Evolutionary conservation across 306 rosid species (phyloP).

Genomic region (Lotus japonicus): DNA sequence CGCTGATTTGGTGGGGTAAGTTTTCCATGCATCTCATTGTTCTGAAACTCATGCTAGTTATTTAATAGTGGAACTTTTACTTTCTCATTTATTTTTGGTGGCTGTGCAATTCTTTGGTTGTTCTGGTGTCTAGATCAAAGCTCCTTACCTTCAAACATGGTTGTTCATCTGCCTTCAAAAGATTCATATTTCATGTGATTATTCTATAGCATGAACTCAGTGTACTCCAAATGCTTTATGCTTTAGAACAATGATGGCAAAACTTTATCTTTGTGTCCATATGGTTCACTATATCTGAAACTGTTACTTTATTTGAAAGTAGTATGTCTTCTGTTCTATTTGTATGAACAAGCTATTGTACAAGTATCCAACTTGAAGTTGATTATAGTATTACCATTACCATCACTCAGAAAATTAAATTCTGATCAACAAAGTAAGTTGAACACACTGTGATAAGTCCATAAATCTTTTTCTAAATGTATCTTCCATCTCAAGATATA

Average conservation of each 20-base stretch:
- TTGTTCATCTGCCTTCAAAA: neutral
- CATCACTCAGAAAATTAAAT: neutral
- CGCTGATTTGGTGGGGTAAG: constrained; percentile 96
- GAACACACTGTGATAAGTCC: neutral
- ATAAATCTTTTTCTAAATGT: neutral
- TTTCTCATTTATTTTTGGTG: neutral
- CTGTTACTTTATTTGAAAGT: neutral
- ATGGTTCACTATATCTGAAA: neutral
- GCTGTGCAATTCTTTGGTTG: neutral
- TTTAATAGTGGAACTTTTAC: neutral
- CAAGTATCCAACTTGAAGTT: constrained; percentile 2
- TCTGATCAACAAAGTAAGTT: neutral
- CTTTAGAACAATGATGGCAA: neutral
- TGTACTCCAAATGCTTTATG: neutral
- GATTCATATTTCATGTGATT: neutral
- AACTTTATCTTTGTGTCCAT: neutral
- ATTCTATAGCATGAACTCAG: neutral
- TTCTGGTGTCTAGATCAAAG: neutral
- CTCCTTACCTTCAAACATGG: no score
- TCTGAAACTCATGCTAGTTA: neutral
- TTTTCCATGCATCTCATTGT: constrained; percentile 14
- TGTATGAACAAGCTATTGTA: neutral
- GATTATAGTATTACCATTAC: neutral
- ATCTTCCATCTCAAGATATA: neutral
- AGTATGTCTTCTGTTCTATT: neutral